Conservation (phyloP, 1,139 yeast species). For the Nakaseomyces sp. region DNA sequence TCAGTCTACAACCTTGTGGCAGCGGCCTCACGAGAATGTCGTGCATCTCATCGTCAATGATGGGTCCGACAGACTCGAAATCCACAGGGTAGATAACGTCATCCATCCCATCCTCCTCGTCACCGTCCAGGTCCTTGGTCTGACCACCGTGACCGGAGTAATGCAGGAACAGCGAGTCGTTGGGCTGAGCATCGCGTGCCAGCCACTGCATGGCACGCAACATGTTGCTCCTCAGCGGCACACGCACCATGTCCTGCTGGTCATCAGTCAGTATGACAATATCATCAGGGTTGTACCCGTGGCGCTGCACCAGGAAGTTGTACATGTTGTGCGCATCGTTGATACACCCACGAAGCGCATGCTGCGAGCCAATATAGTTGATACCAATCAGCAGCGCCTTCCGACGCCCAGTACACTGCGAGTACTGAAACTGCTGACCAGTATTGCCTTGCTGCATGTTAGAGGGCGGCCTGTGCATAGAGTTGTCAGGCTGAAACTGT, state of each 20-base stretch:
- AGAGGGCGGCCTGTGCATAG: slow-evolving; percentile 9
- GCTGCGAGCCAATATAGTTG: slow-evolving; percentile 70
- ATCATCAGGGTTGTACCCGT: slow-evolving; percentile 67
- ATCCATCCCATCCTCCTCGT: slow-evolving; percentile 83
- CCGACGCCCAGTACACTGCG: slow-evolving; percentile 64
- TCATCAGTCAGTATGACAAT: slow-evolving; percentile 79
- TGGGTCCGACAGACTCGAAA: slow-evolving; percentile 62
- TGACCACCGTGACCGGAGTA: slow-evolving; percentile 94
- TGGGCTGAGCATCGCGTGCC: slow-evolving; percentile 73
- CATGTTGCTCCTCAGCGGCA: slow-evolving; percentile 74
- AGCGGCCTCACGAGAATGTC: slow-evolving; percentile 69
- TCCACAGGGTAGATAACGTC: slow-evolving; percentile 90
- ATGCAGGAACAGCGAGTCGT: slow-evolving; percentile 77
- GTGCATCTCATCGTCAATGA: slow-evolving; percentile 81
- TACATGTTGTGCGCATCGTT: slow-evolving; percentile 68
- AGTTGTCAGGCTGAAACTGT: slow-evolving; percentile 11
- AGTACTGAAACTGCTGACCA: slow-evolving; percentile 47
- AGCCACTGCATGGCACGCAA: slow-evolving; percentile 88
- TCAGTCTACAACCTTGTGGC: slow-evolving; percentile 75
- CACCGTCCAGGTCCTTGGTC: slow-evolving; percentile 72
- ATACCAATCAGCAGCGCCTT: slow-evolving; percentile 84
- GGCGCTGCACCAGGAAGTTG: slow-evolving; percentile 43
- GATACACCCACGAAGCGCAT: slow-evolving; percentile 75
- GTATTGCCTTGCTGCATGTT: slow-evolving; percentile 12
- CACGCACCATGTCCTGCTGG: slow-evolving; percentile 48